A percentile compares a stretch with the other conserved stretches of the same genome.
These are phyloP conservation scores for Lachnum nothofagi DNA, from an alignment of 2,329 filamentous ascomycete species.

Conservation along the genomic window DNA sequence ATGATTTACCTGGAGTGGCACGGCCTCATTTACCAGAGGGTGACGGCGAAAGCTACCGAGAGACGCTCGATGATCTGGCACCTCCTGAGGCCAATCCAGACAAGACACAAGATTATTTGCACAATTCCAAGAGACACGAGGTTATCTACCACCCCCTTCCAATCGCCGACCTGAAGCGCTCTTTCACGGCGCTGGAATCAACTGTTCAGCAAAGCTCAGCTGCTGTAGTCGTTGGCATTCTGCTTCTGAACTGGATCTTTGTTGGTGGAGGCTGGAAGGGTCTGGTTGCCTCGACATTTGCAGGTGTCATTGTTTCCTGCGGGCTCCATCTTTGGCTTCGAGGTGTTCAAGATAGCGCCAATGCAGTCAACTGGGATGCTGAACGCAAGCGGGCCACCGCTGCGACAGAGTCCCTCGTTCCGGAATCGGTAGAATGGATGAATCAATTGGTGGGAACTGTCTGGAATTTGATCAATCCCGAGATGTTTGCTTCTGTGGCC, in stretches of 20 bases:
- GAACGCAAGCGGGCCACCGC: conserved; percentile 16
- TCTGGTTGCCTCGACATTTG: conserved; percentile 13
- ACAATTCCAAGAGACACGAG: conserved; percentile 18
- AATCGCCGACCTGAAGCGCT: conserved; percentile 17
- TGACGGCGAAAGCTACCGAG: conserved; percentile 15
- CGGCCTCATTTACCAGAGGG: conserved; percentile 11
- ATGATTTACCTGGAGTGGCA: not conserved
- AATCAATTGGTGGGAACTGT: conserved; percentile 18
- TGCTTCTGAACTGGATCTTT: conserved; percentile 16
- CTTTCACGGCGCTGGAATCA: conserved; percentile 17
- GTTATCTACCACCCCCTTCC: conserved; percentile 21
- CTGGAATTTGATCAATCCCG: conserved; percentile 20
- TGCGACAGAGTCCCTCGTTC: conserved; percentile 17
- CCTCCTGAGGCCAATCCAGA: conserved; percentile 20
- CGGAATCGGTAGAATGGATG: conserved; percentile 23
- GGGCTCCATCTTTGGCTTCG: conserved; percentile 22
- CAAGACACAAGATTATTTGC: conserved; percentile 19
- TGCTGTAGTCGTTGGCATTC: conserved; percentile 13
- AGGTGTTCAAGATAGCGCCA: conserved; percentile 19
- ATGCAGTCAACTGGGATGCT: conserved; percentile 21
- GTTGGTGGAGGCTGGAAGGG: conserved; percentile 14
- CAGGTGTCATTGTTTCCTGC: conserved; percentile 16
- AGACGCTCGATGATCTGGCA: conserved; percentile 17
- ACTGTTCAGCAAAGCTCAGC: conserved; percentile 11
- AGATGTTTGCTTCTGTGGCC: conserved; percentile 22